Percentiles rank a stretch among this genome's conserved stretches.
These are phyloP conservation scores for Fusarium guadeloupense DNA, from an alignment of 2,329 filamentous ascomycete genomes.

Conservation along the genomic window DNA sequence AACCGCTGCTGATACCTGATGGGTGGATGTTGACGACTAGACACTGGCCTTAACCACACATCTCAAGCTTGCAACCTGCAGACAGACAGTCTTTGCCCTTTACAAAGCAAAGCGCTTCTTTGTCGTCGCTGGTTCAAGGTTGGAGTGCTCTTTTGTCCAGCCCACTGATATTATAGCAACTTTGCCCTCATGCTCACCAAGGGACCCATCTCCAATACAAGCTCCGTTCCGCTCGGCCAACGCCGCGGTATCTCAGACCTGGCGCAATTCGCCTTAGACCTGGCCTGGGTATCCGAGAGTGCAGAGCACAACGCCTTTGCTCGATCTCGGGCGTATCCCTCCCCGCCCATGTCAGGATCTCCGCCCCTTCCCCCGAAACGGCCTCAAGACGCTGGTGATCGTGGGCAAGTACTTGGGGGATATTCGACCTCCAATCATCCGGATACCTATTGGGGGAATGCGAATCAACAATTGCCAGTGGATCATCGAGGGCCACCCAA, in stretches of 20 bases:
- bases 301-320: constrained; percentile 60
- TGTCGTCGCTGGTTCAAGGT: constrained; percentile 23
- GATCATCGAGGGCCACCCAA: constrained; percentile 38
- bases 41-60: constrained; percentile 4
- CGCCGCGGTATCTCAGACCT: constrained; percentile 66
- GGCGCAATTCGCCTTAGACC: constrained; percentile 62
- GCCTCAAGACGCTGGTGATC: constrained; percentile 66
- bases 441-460: constrained; percentile 60
- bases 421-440: constrained; percentile 56
- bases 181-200: constrained; percentile 64
- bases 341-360: constrained; percentile 79
- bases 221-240: constrained; percentile 62
- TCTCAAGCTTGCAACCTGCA: constrained; percentile 6
- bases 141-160: constrained; percentile 27
- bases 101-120: background rate
- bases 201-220: constrained; percentile 54
- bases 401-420: constrained; percentile 56
- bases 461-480: constrained; percentile 40
- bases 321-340: constrained; percentile 71
- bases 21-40: constrained; percentile 8
- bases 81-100: background rate
- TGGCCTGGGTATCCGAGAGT: constrained; percentile 60
- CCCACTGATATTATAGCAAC: constrained; percentile 35
- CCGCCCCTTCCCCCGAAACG: constrained; percentile 67
- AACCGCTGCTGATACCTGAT: constrained; percentile 1